Conservation (phyloP, 2,329 filamentous ascomycete species). For the Rutstroemia sp. region DNA sequence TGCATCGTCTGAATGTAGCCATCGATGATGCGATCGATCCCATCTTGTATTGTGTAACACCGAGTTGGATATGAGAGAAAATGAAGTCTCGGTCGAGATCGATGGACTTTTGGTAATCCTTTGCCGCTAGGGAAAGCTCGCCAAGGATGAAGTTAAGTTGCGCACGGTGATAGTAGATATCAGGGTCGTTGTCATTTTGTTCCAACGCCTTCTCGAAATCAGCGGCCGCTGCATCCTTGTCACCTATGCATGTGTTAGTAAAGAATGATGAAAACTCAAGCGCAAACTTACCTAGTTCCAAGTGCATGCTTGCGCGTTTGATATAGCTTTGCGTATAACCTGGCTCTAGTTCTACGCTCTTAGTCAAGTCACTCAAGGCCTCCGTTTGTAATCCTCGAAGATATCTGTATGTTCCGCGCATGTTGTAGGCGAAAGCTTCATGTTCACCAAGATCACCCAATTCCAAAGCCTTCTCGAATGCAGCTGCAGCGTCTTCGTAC, state of each 20-base stretch:
- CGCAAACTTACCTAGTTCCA: constrained; percentile 67
- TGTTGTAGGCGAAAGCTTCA: constrained; percentile 90
- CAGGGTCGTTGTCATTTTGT: constrained; percentile 82
- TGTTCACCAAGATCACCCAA: constrained; percentile 70
- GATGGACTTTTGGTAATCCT: constrained; percentile 99
- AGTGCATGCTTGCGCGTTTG: constrained; percentile 96
- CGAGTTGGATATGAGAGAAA: constrained; percentile 98
- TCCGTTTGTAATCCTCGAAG: constrained; percentile 79
- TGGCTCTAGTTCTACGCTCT: constrained; percentile 85
- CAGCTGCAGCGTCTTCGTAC: constrained; percentile 78
- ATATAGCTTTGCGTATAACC: constrained; percentile 93
- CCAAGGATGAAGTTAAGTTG: constrained; percentile 97
- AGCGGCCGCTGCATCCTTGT: constrained; percentile 75
- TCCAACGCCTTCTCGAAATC: constrained; percentile 82
- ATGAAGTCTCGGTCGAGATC: constrained; percentile 95
- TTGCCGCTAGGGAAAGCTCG: constrained; percentile 87
- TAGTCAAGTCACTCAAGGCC: constrained; percentile 79
- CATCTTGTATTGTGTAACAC: constrained; percentile 99
- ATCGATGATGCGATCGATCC: constrained; percentile 95
- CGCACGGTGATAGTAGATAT: constrained; percentile 98
- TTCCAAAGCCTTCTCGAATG: constrained; percentile 85
- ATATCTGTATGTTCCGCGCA: constrained; percentile 93
- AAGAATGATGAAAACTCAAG: not conserved
- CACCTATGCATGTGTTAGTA: constrained; percentile 45
- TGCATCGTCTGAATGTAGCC: constrained; percentile 94